Base-by-base conservation (phyloP, 306 rosid genomes). In the Macrotyloma uniflorum region DNA sequence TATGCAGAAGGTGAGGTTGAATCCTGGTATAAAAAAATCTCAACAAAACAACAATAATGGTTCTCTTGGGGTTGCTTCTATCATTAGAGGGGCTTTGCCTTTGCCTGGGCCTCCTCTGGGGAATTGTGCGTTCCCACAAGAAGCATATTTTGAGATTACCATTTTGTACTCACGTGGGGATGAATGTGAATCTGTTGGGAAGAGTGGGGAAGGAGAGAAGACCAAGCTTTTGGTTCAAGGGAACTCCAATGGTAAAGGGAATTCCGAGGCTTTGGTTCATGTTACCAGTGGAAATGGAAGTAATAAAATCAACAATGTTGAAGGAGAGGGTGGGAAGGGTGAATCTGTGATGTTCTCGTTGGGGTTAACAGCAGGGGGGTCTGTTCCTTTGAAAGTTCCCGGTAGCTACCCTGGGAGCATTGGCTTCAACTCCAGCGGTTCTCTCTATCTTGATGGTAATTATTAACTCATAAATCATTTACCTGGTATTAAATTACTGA, bases 351-450 rank as follows among this genome's bases (percentile, higher is more conserved):
- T 76, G 76, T 80, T 96, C 71, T 93, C 97, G 0, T 40, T 96
- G 51, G 99, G 99, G 0, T 90, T 96, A 43, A 80, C 91, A 2
- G 45, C 86, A 4, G 94, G 88, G 0, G 94, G 90, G 8, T 64
- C 91, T 70, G 84, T 87, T 78, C 85, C 91, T 35, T 61, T 83
- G 78, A 93, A 79, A 79, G 84, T 91, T 72, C 98, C 96, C 1
- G 99, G 99, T 1, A 88, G 93, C 87, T 90, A 87, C 72, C 85
- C 85, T 3, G 98, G 94, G 28, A 93, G 99, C 89, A 87, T 96
- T 64, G 99, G 99, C 46, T 96, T 93, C 87, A 88, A 89, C 85
- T 90, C 99, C 75, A 89, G 87, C 35, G 99, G 99, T 72, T 90
- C 99, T 62, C 90, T 96, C 80, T 87, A 80, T 77, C 91, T 96